Evolutionary conservation across 169 alveolate species (phyloP).

Genomic region (Babesia ovata): DNA sequence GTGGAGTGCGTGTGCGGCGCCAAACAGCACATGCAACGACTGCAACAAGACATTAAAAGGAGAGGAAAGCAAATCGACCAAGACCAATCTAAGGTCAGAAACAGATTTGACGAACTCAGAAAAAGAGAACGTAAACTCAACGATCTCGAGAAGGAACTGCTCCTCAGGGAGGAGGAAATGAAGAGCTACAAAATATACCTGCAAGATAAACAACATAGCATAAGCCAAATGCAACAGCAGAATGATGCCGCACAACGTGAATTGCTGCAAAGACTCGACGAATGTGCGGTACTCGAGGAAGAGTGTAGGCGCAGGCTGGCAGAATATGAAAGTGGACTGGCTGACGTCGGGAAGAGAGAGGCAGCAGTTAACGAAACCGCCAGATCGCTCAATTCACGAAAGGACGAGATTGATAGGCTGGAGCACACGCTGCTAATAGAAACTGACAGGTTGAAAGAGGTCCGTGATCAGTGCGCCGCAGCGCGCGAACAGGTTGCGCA

Average conservation of each 20-base stretch:
- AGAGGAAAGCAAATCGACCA: slow-evolving; percentile 34
- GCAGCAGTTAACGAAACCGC: slow-evolving; percentile 50
- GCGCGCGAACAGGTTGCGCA: slow-evolving; percentile 44
- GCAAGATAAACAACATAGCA: slow-evolving; percentile 62
- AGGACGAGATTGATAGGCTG: slow-evolving; percentile 58
- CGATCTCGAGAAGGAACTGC: slow-evolving; percentile 21
- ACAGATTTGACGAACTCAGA: slow-evolving; percentile 38
- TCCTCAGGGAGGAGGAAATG: slow-evolving; percentile 53
- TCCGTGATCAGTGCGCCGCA: slow-evolving; percentile 43
- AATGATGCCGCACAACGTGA: slow-evolving; percentile 43
- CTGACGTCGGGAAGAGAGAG: slow-evolving; percentile 43
- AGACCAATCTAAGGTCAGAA: slow-evolving; percentile 25
- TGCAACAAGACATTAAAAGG: slow-evolving; percentile 41
- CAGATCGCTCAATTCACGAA: slow-evolving; percentile 40
- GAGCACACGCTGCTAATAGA: slow-evolving; percentile 48
- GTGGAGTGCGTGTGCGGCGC: slow-evolving; percentile 65
- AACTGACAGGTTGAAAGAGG: slow-evolving; percentile 44
- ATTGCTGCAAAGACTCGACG: slow-evolving; percentile 46
- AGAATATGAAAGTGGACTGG: slow-evolving; percentile 58
- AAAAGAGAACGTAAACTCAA: slow-evolving; percentile 22
- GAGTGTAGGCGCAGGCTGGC: slow-evolving; percentile 48
- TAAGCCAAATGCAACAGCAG: slow-evolving; percentile 47
- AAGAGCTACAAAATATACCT: slow-evolving; percentile 54
- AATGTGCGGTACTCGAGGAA: slow-evolving; percentile 46
- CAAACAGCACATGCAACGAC: slow-evolving; percentile 45